A percentile compares a stretch with the other conserved stretches of the same genome.
These are phyloP conservation scores for Calonectria henricotiae DNA, from an alignment of 2,329 filamentous ascomycete species.

Conservation along the genomic window DNA sequence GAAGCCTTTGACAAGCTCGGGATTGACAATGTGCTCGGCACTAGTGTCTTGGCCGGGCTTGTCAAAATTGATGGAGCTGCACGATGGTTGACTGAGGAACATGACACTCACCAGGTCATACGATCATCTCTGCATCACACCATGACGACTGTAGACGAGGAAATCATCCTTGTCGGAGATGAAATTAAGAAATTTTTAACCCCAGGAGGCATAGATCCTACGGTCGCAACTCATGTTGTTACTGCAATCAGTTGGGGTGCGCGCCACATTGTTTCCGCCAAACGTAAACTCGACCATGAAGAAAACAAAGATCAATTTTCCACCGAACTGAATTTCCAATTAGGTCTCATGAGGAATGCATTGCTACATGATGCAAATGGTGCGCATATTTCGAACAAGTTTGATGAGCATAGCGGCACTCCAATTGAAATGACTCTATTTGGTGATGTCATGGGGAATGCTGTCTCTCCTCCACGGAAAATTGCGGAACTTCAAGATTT, in stretches of 20 bases:
- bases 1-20: slow-evolving; percentile 4
- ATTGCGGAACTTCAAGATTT: background rate
- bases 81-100: background rate
- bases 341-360: slow-evolving; percentile 12
- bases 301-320: background rate
- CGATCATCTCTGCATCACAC: slow-evolving; percentile 2
- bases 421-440: background rate
- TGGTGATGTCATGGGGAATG: slow-evolving; percentile 8
- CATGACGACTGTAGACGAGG: slow-evolving; percentile 2
- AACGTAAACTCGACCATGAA: background rate
- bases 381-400: background rate
- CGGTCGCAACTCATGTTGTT: slow-evolving; percentile 3
- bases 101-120: background rate
- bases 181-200: background rate
- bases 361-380: background rate
- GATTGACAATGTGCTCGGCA: slow-evolving; percentile 5
- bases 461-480: background rate
- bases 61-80: slow-evolving; percentile 7
- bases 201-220: background rate
- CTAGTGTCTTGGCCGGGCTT: slow-evolving; percentile 18
- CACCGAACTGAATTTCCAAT: background rate
- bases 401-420: background rate
- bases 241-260: slow-evolving; percentile 10
- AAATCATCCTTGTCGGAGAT: background rate
- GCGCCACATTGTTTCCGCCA: background rate